Percentiles rank a stretch among this genome's conserved stretches.
Conservation (phyloP, 352 stramenopile species). For the Phytophthora boehmeriae region DNA sequence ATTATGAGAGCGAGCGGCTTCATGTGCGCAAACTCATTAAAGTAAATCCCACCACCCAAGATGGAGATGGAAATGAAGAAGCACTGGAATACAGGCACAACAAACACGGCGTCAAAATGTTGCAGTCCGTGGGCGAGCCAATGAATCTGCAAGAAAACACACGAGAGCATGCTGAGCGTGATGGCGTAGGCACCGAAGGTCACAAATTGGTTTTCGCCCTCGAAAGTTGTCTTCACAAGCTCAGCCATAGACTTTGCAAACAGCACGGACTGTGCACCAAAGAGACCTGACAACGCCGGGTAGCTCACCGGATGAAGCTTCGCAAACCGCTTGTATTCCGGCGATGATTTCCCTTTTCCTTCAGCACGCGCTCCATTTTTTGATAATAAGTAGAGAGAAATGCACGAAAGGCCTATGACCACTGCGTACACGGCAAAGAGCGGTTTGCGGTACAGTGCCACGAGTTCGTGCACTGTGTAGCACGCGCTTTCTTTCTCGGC, state of each 20-base stretch:
- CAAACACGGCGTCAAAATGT: slow-evolving; percentile 86
- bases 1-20: slow-evolving; percentile 52
- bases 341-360: slow-evolving; percentile 45
- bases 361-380: slow-evolving; percentile 52
- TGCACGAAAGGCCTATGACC: slow-evolving; percentile 48
- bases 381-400: slow-evolving; percentile 39
- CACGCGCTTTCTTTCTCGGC: slow-evolving; percentile 75
- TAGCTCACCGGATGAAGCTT: slow-evolving; percentile 73
- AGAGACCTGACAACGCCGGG: slow-evolving; percentile 73
- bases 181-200: slow-evolving; percentile 82
- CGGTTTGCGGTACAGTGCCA: slow-evolving; percentile 64
- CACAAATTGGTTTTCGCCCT: slow-evolving; percentile 75
- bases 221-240: slow-evolving; percentile 81
- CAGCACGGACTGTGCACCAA: slow-evolving; percentile 80
- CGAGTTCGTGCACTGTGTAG: slow-evolving; percentile 80
- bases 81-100: slow-evolving; percentile 88
- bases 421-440: slow-evolving; percentile 74
- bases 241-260: slow-evolving; percentile 86
- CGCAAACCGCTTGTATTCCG: slow-evolving; percentile 58
- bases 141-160: slow-evolving; percentile 89
- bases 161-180: slow-evolving; percentile 75
- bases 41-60: slow-evolving; percentile 89
- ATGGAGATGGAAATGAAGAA: slow-evolving; percentile 93
- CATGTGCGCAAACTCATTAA: slow-evolving; percentile 83
- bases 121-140: slow-evolving; percentile 86